These are phyloP conservation scores for Tetrapisispora namnaoensis DNA, from an alignment of 805 yeast species.

Conservation along the genomic window DNA sequence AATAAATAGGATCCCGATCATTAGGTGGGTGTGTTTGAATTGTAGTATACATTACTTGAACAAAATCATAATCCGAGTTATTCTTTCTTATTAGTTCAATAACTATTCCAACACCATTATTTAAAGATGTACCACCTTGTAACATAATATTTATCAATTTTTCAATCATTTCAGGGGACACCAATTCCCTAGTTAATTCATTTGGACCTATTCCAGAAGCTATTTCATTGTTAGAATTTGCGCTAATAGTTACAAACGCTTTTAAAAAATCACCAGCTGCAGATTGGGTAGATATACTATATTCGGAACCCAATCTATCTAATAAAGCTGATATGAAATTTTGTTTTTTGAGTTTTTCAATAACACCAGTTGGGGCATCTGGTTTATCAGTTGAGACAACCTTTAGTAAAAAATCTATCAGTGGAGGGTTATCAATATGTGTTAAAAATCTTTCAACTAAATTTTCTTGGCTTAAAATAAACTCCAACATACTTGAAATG, in stretches of 20 bases:
- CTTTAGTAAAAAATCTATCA: slow-evolving; percentile 86
- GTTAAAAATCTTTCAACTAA: slow-evolving; percentile 72
- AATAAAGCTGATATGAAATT: slow-evolving; percentile 63
- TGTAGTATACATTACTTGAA: slow-evolving; percentile 74
- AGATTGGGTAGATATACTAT: slow-evolving; percentile 66
- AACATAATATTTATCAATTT: slow-evolving; percentile 70
- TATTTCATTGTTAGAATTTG: slow-evolving; percentile 79
- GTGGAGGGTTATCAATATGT: slow-evolving; percentile 86
- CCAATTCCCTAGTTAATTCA: slow-evolving; percentile 83
- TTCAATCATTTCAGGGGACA: slow-evolving; percentile 58
- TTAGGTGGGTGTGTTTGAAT: slow-evolving; percentile 87
- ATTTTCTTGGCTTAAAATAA: slow-evolving; percentile 55
- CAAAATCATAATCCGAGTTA: slow-evolving; percentile 88
- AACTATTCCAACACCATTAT: slow-evolving; percentile 89
- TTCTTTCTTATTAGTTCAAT: slow-evolving; percentile 92
- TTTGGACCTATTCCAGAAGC: slow-evolving; percentile 94
- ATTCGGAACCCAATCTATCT: slow-evolving; percentile 56
- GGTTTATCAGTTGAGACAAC: slow-evolving; percentile 90
- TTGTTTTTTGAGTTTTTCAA: slow-evolving; percentile 66
- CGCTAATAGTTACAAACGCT: slow-evolving; percentile 88
- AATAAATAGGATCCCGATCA: slow-evolving; percentile 83
- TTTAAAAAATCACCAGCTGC: slow-evolving; percentile 94
- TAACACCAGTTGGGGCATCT: slow-evolving; percentile 78
- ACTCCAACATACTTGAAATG: slow-evolving; percentile 65
- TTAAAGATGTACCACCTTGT: slow-evolving; percentile 73